Evolutionary conservation across 208 protist genomes (phyloP).

Genomic region (Balamuthia mandrillaris): DNA sequence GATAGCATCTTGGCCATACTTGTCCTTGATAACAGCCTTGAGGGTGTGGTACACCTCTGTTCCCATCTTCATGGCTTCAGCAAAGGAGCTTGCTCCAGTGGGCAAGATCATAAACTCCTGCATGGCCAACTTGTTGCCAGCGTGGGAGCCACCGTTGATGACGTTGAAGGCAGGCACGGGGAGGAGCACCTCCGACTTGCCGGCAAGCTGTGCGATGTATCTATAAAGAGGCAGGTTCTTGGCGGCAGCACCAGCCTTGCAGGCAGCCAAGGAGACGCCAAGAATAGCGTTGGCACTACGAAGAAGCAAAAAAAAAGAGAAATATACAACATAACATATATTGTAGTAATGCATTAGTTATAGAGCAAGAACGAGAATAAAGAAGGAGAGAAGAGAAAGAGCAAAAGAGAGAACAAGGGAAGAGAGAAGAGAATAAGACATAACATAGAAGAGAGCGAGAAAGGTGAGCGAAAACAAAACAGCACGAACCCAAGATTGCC

Average conservation of each 20-base stretch:
- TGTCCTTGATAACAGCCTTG: conserved; percentile 91
- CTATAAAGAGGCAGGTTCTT: conserved; percentile 88
- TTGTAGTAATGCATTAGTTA: neutral
- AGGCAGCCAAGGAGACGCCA: conserved; percentile 94
- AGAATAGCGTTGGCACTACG: conserved; percentile 98
- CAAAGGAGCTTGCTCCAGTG: conserved; percentile 87
- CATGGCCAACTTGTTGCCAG: conserved; percentile 92
- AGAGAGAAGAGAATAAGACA: no score
- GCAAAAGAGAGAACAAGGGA: no score
- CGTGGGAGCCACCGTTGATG: conserved; percentile 98
- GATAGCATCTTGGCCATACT: conserved; percentile 91
- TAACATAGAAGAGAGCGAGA: no score
- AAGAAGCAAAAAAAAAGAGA: conserved; percentile 40
- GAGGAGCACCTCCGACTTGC: conserved; percentile 78
- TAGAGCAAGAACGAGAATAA: neutral
- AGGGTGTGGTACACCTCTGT: conserved; percentile 97
- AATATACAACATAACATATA: neutral
- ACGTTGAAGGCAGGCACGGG: conserved; percentile 93
- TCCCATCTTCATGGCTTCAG: conserved; percentile 91
- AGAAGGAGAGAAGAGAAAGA: neutral
- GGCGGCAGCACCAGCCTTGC: conserved; percentile 87
- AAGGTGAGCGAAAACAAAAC: no score
- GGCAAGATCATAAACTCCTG: conserved; percentile 99
- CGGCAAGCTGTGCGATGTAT: conserved; percentile 89
- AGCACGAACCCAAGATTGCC: conserved; percentile 71